Evolutionary conservation across 2,329 filamentous ascomycete genomes (phyloP).

Genomic region (Pseudohalonectria lignicola): DNA sequence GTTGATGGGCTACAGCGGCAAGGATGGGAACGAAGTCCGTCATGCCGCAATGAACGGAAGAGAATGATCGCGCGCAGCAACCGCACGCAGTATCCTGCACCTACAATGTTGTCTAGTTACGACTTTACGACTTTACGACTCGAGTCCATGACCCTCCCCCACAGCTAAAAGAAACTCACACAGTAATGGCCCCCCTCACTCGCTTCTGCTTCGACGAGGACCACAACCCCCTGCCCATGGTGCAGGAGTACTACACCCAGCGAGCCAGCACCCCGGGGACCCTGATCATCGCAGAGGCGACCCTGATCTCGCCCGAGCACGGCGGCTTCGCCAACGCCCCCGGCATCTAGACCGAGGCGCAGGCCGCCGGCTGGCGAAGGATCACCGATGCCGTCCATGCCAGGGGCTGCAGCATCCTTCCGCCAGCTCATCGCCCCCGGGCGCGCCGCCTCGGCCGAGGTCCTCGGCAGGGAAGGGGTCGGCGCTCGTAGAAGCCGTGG

Average conservation of each 20-base stretch:
- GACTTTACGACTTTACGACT: no score
- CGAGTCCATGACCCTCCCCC: no score
- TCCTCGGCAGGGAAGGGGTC: slow-evolving; percentile 19
- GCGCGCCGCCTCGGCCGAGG: slow-evolving; percentile 21
- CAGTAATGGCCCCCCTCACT: slow-evolving; percentile 40
- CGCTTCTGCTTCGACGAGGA: slow-evolving; percentile 34
- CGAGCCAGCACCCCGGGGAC: slow-evolving; percentile 27
- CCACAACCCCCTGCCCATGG: slow-evolving; percentile 14
- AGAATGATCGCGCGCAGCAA: no score
- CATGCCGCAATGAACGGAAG: no score
- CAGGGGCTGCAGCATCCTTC: slow-evolving; percentile 47
- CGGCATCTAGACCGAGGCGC: slow-evolving; percentile 42
- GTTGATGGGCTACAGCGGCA: no score
- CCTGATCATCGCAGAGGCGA: slow-evolving; percentile 32
- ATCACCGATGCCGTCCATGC: slow-evolving; percentile 51
- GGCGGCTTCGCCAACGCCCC: slow-evolving; percentile 35
- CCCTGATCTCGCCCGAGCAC: slow-evolving; percentile 25
- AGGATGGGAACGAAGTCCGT: no score
- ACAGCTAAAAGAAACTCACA: no score
- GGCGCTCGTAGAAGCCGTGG: slow-evolving; percentile 38
- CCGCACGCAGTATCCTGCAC: no score
- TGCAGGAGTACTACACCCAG: slow-evolving; percentile 29
- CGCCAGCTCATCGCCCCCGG: slow-evolving; percentile 45
- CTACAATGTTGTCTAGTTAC: no score
- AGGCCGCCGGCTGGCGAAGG: slow-evolving; percentile 46